These are phyloP conservation scores for Pterulicium gracile DNA, from an alignment of 1,284 basidiomycete genomes.

Conservation along the genomic window DNA sequence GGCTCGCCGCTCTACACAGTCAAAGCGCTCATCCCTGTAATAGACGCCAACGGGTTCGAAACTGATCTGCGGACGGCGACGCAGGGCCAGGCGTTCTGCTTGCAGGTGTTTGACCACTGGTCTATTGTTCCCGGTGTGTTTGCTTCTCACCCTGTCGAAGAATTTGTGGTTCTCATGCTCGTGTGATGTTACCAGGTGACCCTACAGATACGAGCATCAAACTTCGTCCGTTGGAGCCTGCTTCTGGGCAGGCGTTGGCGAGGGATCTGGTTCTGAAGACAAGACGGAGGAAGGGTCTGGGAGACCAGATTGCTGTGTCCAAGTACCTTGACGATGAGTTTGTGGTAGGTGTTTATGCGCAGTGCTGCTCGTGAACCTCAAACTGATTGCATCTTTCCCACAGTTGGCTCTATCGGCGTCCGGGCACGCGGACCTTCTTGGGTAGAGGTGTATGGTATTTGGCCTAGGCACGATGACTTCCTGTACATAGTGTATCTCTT, in stretches of 20 bases:
- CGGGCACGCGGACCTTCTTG: conserved; percentile 81
- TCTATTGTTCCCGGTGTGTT: conserved; percentile 83
- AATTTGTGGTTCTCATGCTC: conserved; percentile 14
- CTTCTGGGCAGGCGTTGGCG: conserved; percentile 86
- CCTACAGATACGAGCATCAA: conserved; percentile 95
- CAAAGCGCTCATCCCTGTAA: conserved; percentile 94
- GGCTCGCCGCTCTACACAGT: conserved; percentile 97
- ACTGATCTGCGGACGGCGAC: conserved; percentile 96
- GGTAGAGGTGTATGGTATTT: too few relatives aligned
- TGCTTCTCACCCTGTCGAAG: conserved; percentile 11
- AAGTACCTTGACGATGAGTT: conserved; percentile 94
- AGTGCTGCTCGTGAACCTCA: conserved; percentile 17
- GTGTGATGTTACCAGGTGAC: conserved; percentile 49
- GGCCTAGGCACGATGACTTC: too few relatives aligned
- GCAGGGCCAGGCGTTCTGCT: conserved; percentile 94
- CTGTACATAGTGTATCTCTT: too few relatives aligned
- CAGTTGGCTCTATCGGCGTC: conserved; percentile 84
- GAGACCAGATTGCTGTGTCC: conserved; percentile 87
- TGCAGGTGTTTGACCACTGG: conserved; percentile 98
- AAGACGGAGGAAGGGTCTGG: conserved; percentile 88
- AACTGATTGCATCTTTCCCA: conserved; percentile 10
- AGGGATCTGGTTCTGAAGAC: conserved; percentile 95
- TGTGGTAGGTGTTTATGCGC: conserved; percentile 47
- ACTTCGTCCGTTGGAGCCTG: conserved; percentile 92
- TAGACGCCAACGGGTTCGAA: conserved; percentile 98